Percentiles rank a stretch among this genome's conserved stretches.
phyloP scores from a whole-genome alignment of 2,329 filamentous ascomycete species.

The Chrysoporthe puriensis region DNA sequence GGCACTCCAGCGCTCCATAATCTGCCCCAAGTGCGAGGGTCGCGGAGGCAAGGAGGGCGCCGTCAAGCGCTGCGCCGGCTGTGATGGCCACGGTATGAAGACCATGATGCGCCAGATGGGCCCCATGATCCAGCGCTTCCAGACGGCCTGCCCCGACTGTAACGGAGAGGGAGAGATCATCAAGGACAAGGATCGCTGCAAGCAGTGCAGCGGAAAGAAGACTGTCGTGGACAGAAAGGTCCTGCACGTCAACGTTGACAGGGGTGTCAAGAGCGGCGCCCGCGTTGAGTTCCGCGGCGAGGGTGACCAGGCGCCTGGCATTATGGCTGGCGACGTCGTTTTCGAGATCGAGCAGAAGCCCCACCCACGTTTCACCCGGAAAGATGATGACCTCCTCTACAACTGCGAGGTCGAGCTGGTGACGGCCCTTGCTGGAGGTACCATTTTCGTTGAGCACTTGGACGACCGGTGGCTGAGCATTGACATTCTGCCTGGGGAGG shows the following conservation, averaged over 20 bases:
- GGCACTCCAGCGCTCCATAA: conserved; percentile 94
- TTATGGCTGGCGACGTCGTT: conserved; percentile 92
- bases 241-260: conserved; percentile 95
- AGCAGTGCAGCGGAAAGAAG: conserved; percentile 96
- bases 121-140: conserved; percentile 99
- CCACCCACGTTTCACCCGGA: conserved; percentile 92
- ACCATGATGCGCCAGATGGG: conserved; percentile 99
- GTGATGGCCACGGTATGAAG: conserved; percentile 97
- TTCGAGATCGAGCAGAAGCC: conserved; percentile 99
- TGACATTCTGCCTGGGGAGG: conserved; percentile 90
- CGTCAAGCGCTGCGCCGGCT: conserved; percentile 90
- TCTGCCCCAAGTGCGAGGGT: conserved; percentile 93
- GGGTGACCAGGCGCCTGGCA: conserved; percentile 92
- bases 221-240: conserved; percentile 97
- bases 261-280: conserved; percentile 88
- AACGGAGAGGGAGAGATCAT: conserved; percentile 97
- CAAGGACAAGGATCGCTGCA: conserved; percentile 96
- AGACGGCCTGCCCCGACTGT: conserved; percentile 98
- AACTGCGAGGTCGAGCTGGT: conserved; percentile 94
- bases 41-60: conserved; percentile 96
- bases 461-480: conserved; percentile 97
- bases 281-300: conserved; percentile 98
- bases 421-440: conserved; percentile 89
- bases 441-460: conserved; percentile 91
- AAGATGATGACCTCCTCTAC: conserved; percentile 95